Evolutionary conservation across 2,329 filamentous ascomycete species (phyloP), one percentile per base, ranked within the genome.

Genomic region (Periconia macrospinosa): DNA sequence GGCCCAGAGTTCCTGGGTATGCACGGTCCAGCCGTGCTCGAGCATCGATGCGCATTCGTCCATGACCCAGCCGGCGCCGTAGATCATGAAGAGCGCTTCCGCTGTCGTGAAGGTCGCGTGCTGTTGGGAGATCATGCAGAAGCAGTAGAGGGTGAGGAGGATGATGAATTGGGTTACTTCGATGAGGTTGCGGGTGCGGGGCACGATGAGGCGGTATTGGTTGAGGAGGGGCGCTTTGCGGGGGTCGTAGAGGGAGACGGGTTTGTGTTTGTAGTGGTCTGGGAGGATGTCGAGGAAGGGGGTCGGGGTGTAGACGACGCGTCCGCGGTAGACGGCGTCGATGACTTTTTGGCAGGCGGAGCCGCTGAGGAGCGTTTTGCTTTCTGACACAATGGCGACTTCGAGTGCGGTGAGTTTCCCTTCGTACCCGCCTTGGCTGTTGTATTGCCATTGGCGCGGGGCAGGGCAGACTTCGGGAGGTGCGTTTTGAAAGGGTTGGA

Each of bases 1-100:
- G 0, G 90, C 91, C 91, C 91, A 95, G 3, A 95, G 77, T 62
- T 94, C 93, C 70, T 95, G 90, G 0, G 90, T 92, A 66, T 94
- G 92, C 1, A 94, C 90, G 53, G 85, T 84, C 89, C 89, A 86
- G 47, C 83, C 81, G 67, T 94, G 90, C 59, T 90, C 90, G 15
- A 91, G 72, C 27, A 92, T 87, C 0, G 89, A 90, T 1, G 88
- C 87, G 64, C 91, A 84, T 65, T 91, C 88, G 67, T 93, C 89
- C 30, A 92, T 75, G 2, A 85, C 85, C 90, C 91, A 94, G 17
- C 91, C 91, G 56, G 87, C 83, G 1, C 86, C 85, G 66, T 91
- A 95, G 1, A 93, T 70, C 23, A 84, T 79, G 72, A 94, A 95
- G 5, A 84, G 73, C 0, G 86, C 67, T 72, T 94, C 91, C 23